Evolutionary conservation across 805 yeast genomes (phyloP).

Genomic region (Candida schatavii): DNA sequence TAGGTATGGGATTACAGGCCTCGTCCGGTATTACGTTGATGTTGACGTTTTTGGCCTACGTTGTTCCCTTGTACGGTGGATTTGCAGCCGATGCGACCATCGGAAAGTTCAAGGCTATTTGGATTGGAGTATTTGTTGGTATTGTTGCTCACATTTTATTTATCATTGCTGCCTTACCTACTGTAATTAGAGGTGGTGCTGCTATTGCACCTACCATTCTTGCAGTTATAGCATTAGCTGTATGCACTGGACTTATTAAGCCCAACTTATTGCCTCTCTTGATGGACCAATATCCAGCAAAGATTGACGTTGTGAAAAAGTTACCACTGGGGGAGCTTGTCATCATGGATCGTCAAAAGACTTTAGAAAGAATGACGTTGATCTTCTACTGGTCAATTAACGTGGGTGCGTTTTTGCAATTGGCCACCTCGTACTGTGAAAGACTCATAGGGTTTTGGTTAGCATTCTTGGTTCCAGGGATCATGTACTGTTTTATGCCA

Average conservation of each 20-base stretch:
- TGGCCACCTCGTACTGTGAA: conserved; percentile 51
- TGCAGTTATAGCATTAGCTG: conserved; percentile 36
- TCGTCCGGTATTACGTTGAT: conserved; percentile 47
- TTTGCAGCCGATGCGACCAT: conserved; percentile 47
- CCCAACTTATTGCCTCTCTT: conserved; percentile 50
- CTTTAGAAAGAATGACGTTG: conserved; percentile 42
- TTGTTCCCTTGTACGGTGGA: conserved; percentile 51
- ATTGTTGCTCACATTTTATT: conserved; percentile 46
- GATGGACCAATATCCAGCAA: conserved; percentile 50
- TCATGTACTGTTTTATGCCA: conserved; percentile 30
- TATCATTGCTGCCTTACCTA: conserved; percentile 48
- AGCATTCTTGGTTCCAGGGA: conserved; percentile 43
- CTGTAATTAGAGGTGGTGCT: conserved; percentile 31
- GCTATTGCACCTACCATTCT: conserved; percentile 42
- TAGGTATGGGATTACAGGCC: conserved; percentile 42
- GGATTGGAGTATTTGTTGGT: conserved; percentile 48
- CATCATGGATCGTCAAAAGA: conserved; percentile 47
- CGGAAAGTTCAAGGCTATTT: conserved; percentile 48
- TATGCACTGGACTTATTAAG: conserved; percentile 54
- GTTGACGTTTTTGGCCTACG: conserved; percentile 48
- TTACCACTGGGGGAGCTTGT: conserved; percentile 64
- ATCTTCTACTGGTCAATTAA: conserved; percentile 55
- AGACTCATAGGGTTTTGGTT: conserved; percentile 54
- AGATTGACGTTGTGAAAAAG: conserved; percentile 56
- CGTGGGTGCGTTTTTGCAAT: conserved; percentile 51